phyloP scores from a whole-genome alignment of 352 stramenopile species.

The Pythium aristosporum region DNA sequence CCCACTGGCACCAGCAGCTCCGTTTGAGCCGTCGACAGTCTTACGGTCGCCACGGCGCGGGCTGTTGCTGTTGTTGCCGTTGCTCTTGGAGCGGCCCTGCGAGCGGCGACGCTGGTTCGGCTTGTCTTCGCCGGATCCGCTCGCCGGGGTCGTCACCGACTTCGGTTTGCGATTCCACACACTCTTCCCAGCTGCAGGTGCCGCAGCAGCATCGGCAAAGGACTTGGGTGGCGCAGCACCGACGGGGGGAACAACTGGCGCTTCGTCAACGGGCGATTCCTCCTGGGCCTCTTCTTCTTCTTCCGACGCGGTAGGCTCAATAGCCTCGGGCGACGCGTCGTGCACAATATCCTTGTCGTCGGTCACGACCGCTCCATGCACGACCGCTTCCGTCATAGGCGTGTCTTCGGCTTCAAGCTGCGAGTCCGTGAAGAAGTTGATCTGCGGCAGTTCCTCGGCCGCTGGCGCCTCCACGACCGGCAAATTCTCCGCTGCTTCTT shows the following conservation, averaged over 20 bases:
- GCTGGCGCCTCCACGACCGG: conserved; percentile 22
- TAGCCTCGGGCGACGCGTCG: conserved; percentile 3
- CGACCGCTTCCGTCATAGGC: background rate
- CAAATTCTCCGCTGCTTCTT: background rate
- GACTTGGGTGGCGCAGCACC: conserved; percentile 45
- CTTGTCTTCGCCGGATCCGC: conserved; percentile 13
- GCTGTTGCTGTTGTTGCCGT: conserved; percentile 21
- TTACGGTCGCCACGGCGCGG: background rate
- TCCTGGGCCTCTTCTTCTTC: conserved; percentile 19
- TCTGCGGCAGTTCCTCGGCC: conserved; percentile 57
- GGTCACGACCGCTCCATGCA: background rate
- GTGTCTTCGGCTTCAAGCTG: conserved; percentile 36
- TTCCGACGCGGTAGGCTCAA: conserved; percentile 14
- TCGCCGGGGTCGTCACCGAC: background rate
- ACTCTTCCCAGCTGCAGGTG: background rate
- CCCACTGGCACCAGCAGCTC: conserved; percentile 1
- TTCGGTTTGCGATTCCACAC: conserved; percentile 19
- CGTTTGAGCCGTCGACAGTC: background rate
- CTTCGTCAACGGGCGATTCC: conserved; percentile 16
- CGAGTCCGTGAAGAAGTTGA: conserved; percentile 88
- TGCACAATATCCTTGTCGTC: conserved; percentile 22
- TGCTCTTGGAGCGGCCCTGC: conserved; percentile 18
- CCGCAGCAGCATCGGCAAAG: conserved; percentile 40
- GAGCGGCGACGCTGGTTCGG: conserved; percentile 22
- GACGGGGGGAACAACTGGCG: conserved; percentile 13